These are phyloP conservation scores for Pholiota conissans DNA, from an alignment of 768 basidiomycete genomes.

Conservation along the genomic window DNA sequence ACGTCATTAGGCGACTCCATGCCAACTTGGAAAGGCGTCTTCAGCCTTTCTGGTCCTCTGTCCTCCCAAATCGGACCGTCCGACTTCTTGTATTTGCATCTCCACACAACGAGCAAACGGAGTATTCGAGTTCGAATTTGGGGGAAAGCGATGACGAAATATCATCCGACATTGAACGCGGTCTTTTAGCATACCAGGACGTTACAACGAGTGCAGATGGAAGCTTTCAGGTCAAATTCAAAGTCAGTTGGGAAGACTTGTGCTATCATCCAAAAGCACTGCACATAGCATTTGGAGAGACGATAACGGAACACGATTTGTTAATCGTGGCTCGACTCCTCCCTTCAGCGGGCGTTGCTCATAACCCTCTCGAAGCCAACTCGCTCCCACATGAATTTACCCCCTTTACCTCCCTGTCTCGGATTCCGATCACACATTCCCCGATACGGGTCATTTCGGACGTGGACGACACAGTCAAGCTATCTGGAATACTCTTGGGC, in stretches of 20 bases:
- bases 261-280: constrained; percentile 58
- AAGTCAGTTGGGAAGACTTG: constrained; percentile 68
- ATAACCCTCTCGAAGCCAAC: constrained; percentile 8
- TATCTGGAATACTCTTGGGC: constrained; percentile 75
- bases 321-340: constrained; percentile 55
- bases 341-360: constrained; percentile 15
- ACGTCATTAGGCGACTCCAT: constrained; percentile 55
- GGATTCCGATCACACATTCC: constrained; percentile 56
- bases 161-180: constrained; percentile 27
- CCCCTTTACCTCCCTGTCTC: constrained; percentile 29
- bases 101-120: constrained; percentile 24
- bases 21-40: constrained; percentile 77
- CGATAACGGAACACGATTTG: constrained; percentile 52
- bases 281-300: constrained; percentile 58
- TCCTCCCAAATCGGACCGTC: constrained; percentile 61
- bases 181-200: constrained; percentile 50
- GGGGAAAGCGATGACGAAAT: constrained; percentile 23
- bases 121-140: constrained; percentile 5
- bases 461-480: constrained; percentile 91
- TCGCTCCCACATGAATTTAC: not conserved
- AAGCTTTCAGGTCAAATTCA: constrained; percentile 65
- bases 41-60: constrained; percentile 79
- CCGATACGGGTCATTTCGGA: constrained; percentile 85
- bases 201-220: constrained; percentile 69
- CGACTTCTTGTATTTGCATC: constrained; percentile 61